phyloP scores from a whole-genome alignment of 352 stramenopile species.

The Pythium pyrilobum region DNA sequence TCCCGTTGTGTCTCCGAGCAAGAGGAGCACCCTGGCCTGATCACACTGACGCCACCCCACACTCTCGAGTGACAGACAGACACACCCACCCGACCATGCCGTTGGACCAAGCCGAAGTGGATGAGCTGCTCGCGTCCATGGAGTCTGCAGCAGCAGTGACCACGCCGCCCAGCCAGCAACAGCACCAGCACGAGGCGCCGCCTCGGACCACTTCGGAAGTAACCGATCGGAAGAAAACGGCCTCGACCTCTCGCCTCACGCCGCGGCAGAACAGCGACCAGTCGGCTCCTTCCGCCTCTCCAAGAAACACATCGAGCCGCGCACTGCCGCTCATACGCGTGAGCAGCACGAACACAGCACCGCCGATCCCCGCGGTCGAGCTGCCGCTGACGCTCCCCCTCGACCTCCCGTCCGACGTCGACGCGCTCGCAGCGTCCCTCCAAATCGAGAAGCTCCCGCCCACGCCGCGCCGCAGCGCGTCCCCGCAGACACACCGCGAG shows the following conservation, averaged over 20 bases:
- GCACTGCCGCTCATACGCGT: neutral
- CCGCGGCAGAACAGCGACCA: neutral
- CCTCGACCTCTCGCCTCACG: neutral
- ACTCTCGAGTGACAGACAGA: neutral
- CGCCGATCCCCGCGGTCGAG: neutral
- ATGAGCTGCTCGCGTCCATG: slow-evolving; percentile 19
- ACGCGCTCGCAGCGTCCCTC: slow-evolving; percentile 16
- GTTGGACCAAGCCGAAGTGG: slow-evolving; percentile 6
- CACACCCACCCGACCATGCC: neutral
- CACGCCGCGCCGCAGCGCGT: no score
- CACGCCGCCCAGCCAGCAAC: no score
- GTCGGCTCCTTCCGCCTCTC: neutral
- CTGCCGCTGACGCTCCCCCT: neutral
- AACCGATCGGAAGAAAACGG: slow-evolving; percentile 8
- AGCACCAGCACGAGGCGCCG: no score
- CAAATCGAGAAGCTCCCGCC: neutral
- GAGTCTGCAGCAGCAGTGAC: neutral
- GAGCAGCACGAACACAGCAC: no score
- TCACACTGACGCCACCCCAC: no score
- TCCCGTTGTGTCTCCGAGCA: no score
- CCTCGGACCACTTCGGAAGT: neutral
- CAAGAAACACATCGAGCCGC: no score
- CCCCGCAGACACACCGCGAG: neutral
- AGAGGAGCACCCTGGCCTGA: no score
- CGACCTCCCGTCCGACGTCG: slow-evolving; percentile 2